Base-by-base conservation (phyloP, 257 asterid genomes). In the Fraxinus americana region DNA sequence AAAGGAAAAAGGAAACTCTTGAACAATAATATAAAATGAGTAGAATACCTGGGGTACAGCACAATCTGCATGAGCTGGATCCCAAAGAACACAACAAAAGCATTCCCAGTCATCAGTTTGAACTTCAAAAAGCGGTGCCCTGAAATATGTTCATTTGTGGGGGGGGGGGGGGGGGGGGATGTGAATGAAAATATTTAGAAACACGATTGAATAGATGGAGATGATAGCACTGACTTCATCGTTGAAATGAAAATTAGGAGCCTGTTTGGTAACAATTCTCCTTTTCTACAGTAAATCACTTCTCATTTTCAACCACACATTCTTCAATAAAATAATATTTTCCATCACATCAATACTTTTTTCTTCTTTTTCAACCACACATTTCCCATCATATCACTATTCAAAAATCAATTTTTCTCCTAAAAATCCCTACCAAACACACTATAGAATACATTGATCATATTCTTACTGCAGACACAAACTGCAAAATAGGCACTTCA, bases 101-200 rank as follows among this genome's bases (percentile, higher is more conserved):
- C 97, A 95, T 71, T 95, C 98, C 91, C 95, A 93, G 32, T 83
- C 81, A 76, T 95, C 96, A 67, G 96, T 90, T 87, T 93, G 99
- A 82, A 86, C 95, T 87, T 93, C 99, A 88, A 87, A 91, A 67
- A 95, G 93, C 1, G 98, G 98, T 50, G 97, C 99, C 90, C 97
- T 94, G 89, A 70, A 50, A 78, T 32, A 80, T 78, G 45, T 77
- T 81, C 70, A 45, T 74, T 32, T 72, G 38, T 2, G 6, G 69
- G 66, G 38, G 34, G 2, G n/a, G n/a, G n/a, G n/a, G n/a, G n/a
- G n/a, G n/a, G n/a, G n/a, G n/a, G n/a, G n/a, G n/a, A n/a, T n/a
- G n/a, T n/a, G 77, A 57, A 35, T 61, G 50, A 54, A 41, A 43
- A 35, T 27, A 36, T 67, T 68, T 38, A 54, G 19, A 30, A 34